Evolutionary conservation across 1,139 yeast species (phyloP).

Genomic region (Barnettozyma hawaiiensis): DNA sequence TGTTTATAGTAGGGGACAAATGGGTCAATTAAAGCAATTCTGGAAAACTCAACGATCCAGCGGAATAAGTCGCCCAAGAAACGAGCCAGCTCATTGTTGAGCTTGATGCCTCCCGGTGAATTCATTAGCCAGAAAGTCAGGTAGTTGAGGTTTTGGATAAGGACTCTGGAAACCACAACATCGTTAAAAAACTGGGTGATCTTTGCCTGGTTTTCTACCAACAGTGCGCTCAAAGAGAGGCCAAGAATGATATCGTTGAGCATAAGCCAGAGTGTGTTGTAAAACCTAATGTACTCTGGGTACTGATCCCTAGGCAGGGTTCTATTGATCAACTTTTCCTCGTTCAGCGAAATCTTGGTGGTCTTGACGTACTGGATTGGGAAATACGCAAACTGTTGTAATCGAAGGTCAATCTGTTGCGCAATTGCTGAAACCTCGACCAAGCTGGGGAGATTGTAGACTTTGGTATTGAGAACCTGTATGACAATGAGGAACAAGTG

Average conservation of each 20-base stretch:
- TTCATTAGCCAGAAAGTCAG: slow-evolving; percentile 73
- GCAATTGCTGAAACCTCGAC: slow-evolving; percentile 56
- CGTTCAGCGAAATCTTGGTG: slow-evolving; percentile 24
- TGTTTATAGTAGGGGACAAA: slow-evolving; percentile 30
- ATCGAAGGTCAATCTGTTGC: slow-evolving; percentile 72
- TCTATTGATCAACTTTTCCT: slow-evolving; percentile 23
- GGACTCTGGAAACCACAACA: slow-evolving; percentile 32
- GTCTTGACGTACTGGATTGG: slow-evolving; percentile 75
- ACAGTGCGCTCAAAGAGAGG: slow-evolving; percentile 45
- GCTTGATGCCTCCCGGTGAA: slow-evolving; percentile 92
- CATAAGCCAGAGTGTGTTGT: slow-evolving; percentile 85
- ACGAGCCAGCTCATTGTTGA: slow-evolving; percentile 78
- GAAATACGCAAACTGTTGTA: slow-evolving; percentile 71
- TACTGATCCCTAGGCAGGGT: slow-evolving; percentile 30
- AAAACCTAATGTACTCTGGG: slow-evolving; percentile 81
- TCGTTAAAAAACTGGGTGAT: slow-evolving; percentile 36
- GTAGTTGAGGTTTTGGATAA: slow-evolving; percentile 36
- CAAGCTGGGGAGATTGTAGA: slow-evolving; percentile 28
- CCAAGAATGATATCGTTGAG: slow-evolving; percentile 81
- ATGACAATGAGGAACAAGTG: slow-evolving; percentile 33
- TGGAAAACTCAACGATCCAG: slow-evolving; percentile 82
- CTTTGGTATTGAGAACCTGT: slow-evolving; percentile 32
- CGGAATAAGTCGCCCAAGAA: slow-evolving; percentile 82
- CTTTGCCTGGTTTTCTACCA: slow-evolving; percentile 39
- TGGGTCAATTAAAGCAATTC: slow-evolving; percentile 27